Base-by-base conservation (phyloP, 2,329 filamentous ascomycete genomes). In the Elsinoe perseae region DNA sequence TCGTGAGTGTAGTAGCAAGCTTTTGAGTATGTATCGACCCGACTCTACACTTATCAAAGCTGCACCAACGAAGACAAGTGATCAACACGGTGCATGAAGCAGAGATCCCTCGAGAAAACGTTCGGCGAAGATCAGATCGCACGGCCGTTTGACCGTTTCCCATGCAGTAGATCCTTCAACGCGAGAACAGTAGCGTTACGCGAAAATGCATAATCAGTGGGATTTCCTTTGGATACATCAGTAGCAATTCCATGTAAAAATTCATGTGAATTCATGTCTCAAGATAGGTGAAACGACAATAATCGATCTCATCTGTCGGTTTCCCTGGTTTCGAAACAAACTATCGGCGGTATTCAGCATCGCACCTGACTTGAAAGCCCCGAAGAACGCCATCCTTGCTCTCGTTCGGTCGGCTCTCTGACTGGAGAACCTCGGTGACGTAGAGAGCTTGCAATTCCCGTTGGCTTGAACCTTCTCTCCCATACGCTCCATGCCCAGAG, bases 91-190 rank as follows among this genome's bases (percentile, higher is more conserved):
- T 44, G 40, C 20, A 44, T 16, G 20, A 25, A 23, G 40, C 20
- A 27, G 40, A 44, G 23, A 23, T n/a, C 7, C n/a, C 9, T 25
- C 40, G 4, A 14, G 25, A 21, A 44, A 44, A 44, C 40, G 18
- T 25, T 44, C 25, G 21, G 20, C 40, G 40, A 25, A 44, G 40
- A 44, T 44, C 40, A 23, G 44, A 50, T 50, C 44, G 30, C 23
- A 50, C 21, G 12, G 25, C 44, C 44, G 44, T 50, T 36, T 32
- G 44, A 34, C 25, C 44, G 44, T 50, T 50, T 50, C 32, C 16
- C 25, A 50, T 50, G 44, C 44, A 34, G 20, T 23, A n/a, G 44
- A 50, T 50, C 27, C 44, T 18, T 30, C 10, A 21, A 50, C 18
- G 25, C n/a, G 40, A n/a, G n/a, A 12, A 25, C 44, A 18, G 44